Base-by-base conservation (phyloP, 2,329 filamentous ascomycete species). In the Paecilomyces sp. region DNA sequence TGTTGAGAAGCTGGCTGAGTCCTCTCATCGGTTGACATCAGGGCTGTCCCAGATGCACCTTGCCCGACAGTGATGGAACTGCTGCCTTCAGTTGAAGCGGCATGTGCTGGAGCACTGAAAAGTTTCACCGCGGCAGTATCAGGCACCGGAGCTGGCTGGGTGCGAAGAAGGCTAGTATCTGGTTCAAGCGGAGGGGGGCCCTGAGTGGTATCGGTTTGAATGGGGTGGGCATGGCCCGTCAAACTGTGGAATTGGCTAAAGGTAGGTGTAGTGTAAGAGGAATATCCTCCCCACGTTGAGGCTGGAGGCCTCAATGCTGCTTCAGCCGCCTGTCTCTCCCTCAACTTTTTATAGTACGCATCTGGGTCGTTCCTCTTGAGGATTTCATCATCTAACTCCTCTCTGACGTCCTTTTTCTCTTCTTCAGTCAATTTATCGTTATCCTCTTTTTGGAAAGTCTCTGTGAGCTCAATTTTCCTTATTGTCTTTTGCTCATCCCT, bases 361-460 rank as follows among this genome's bases (percentile, higher is more conserved):
- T 25, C 67, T 12, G 72, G 75, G 58, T 79, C 66, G 7, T 67
- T 72, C 54, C 76, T 72, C 59, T 68, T 70, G 9, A 80, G 68
- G 28, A 67, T 69, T 59, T 79, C 72, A 47, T 80, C 73, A 34
- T 70, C 66, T 6, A 79, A 63, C 55, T 79, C 71, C 50, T 76
- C 64, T 33, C 82, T 77, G 0, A 85, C 84, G 54, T 86, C 82
- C 52, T 74, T 76, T 9, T 79, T 70, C 63, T 92, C 88, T 57
- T 88, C 85, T 0, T 79, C 76, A 0, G 85, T 86, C 24, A 92
- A 72, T 12, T 80, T 80, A 56, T 86, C 85, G 11, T 83, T 76
- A 59, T 89, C 87, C 63, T 92, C 87, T 64, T 85, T 81, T 64
- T 89, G 86, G 64, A 91, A 91, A 0, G 87, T 88, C 64, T 93